phyloP scores from a whole-genome alignment of 306 rosid genomes.

The Vicia faba region DNA sequence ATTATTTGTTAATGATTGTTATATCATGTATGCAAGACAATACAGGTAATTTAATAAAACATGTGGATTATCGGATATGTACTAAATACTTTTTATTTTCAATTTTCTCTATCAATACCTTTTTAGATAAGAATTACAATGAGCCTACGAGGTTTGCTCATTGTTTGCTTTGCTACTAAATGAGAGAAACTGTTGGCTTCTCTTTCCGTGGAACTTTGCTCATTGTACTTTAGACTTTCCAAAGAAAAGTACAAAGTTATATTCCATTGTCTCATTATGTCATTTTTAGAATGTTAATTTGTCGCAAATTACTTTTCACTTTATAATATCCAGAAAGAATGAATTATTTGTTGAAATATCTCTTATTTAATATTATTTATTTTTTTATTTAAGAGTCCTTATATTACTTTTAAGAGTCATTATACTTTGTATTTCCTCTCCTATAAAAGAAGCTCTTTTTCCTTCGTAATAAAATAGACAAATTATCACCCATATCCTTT shows the following conservation, averaged over 20 bases:
- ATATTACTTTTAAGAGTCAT: no score
- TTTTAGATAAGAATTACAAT: slow-evolving; percentile 6
- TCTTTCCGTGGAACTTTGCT: slow-evolving; percentile 6
- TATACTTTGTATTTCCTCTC: no score
- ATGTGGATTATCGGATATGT: background rate
- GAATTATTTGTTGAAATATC: no score
- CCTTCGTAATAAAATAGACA: no score
- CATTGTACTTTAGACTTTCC: background rate
- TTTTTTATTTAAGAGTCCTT: no score
- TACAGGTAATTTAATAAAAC: background rate
- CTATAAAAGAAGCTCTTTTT: no score
- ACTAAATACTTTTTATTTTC: slow-evolving; percentile 5
- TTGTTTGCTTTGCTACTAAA: slow-evolving; percentile 13
- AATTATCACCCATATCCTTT: no score
- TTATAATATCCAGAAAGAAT: background rate
- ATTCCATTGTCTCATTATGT: background rate
- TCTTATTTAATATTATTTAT: no score
- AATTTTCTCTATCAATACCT: background rate
- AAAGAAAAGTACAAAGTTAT: background rate
- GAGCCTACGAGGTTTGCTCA: background rate
- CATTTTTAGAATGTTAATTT: background rate
- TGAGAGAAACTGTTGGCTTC: slow-evolving; percentile 9
- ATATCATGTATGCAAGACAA: slow-evolving; percentile 1
- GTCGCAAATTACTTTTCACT: background rate
- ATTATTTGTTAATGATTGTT: background rate